Percentiles rank a stretch among this genome's conserved stretches.
Conservation (phyloP, 208 protist species). For the Trypanosoma scelopori region DNA sequence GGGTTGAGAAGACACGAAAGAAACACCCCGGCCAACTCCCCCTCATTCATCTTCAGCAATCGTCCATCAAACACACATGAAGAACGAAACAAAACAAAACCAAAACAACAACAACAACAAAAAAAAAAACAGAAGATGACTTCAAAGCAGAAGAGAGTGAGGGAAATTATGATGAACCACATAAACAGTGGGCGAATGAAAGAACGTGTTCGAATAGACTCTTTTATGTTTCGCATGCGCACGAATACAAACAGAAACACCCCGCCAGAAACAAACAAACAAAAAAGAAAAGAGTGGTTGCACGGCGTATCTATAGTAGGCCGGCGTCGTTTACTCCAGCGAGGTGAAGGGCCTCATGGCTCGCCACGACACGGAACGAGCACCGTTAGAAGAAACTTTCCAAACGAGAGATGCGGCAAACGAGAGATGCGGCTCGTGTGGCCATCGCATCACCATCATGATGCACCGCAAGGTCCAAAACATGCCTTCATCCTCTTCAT, state of each 20-base stretch:
- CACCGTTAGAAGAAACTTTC: not conserved
- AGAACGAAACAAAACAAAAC: conserved; percentile 14
- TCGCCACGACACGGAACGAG: too few relatives aligned
- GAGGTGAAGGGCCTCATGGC: too few relatives aligned
- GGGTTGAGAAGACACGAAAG: too few relatives aligned
- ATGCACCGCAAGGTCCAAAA: conserved; percentile 9
- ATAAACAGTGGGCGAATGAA: too few relatives aligned
- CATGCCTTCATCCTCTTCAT: conserved; percentile 10
- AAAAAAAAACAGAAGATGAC: conserved; percentile 1
- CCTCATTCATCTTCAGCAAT: too few relatives aligned
- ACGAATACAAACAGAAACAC: too few relatives aligned
- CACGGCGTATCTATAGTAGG: not conserved
- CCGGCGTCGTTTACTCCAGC: too few relatives aligned
- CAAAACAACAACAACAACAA: not conserved
- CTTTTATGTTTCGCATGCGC: too few relatives aligned
- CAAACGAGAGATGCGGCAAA: not conserved
- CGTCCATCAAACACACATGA: not conserved
- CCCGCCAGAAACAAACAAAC: not conserved
- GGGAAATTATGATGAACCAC: not conserved
- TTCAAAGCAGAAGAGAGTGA: not conserved
- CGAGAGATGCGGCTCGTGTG: not conserved
- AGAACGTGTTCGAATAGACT: too few relatives aligned
- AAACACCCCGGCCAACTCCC: too few relatives aligned
- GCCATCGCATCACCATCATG: conserved; percentile 10
- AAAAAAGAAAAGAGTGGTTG: conserved; percentile 3